Base-by-base conservation (phyloP, 306 rosid species). In the Argentina anserina region DNA sequence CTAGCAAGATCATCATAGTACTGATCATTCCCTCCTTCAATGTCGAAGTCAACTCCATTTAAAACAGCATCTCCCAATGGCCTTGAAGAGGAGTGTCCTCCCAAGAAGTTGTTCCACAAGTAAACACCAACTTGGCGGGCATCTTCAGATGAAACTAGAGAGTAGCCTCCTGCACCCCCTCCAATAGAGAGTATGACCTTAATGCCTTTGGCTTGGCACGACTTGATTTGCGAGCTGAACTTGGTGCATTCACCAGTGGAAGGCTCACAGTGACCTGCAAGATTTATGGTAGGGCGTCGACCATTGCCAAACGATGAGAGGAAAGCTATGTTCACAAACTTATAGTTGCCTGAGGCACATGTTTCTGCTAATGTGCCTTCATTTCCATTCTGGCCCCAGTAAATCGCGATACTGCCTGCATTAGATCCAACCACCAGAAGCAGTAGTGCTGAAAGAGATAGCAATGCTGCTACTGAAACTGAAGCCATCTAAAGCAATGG, bases 31-130 rank as follows among this genome's bases (percentile, higher is more conserved):
- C 46, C 72, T 20, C 71, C 77, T 59, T 81, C 83, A 42, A 81
- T 81, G 2, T 67, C 79, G 15, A 80, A 84, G 26, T 84, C 85
- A 67, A 81, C 65, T 34, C 85, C 87, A 68, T 84, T 81, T 55
- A 81, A 42, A 6, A 73, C 68, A 7, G 85, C 85, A 50, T 76
- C 70, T 7, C 85, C 85, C 15, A 84, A 55, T 1, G 86, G 82
- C 7, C 77, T 31, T 0, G 68, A 53, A 15, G 73, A 37, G 9
- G 80, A 78, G 3, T 65, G 37, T 23, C 88, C 86, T 25, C 86
- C 83, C 59, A 84, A 70, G 78, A 78, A 81, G 61, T 65, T 81
- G 60, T 81, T 76, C 81, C 79, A 77, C 23, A 84, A 40, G 53
- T 73, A 74, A 3, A 39, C 33, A 6, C 71, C 76, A 46, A 80